Evolutionary conservation across 345 rosid species (phyloP), one percentile per base, ranked within the genome.

Genomic region (Aegle marmelos): DNA sequence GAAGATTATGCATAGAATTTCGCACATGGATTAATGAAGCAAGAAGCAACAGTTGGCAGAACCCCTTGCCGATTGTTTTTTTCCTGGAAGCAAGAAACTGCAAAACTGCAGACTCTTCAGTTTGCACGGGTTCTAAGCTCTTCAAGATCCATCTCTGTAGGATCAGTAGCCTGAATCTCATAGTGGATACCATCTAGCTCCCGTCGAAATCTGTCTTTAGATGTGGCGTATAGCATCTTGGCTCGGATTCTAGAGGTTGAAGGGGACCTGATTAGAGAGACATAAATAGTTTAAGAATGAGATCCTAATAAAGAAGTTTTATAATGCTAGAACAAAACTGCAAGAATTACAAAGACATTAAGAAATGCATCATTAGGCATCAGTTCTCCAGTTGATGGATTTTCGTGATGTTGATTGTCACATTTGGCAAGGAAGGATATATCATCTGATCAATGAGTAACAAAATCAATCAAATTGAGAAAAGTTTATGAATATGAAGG

Each of bases 91-190:
- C 41, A 28, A 72, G 64, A 24, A 28, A 31, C 61, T 30, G 71
- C 53, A 39, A 66, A 66, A 64, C 22, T 13, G 8, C 14, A 7
- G 14, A 65, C 39, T 8, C 36, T 45, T 87, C 67, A 92, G 74
- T 89, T 84, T n/a, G 93, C 94, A 62, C 90, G 91, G 34, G 89
- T 94, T 74, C 84, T 84, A 63, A 89, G 8, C 61, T 91, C 93
- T 41, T 92, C 90, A 50, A 91, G 91, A 79, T 91, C 92, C 90
- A 92, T 90, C 82, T 92, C 97, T 1, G 95, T 88, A 74, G 91
- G 89, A 83, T 92, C 97, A 78, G 95, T 91, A 17, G 95, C 97
- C 86, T 92, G 97, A 83, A 92, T 88, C 86, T 89, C 93, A 50
- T 91, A 91, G 79, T 92, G 97, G 78, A 92, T 76, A 41, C 97